phyloP scores from a whole-genome alignment of 345 rosid genomes.

The Hibiscus mutabilis region DNA sequence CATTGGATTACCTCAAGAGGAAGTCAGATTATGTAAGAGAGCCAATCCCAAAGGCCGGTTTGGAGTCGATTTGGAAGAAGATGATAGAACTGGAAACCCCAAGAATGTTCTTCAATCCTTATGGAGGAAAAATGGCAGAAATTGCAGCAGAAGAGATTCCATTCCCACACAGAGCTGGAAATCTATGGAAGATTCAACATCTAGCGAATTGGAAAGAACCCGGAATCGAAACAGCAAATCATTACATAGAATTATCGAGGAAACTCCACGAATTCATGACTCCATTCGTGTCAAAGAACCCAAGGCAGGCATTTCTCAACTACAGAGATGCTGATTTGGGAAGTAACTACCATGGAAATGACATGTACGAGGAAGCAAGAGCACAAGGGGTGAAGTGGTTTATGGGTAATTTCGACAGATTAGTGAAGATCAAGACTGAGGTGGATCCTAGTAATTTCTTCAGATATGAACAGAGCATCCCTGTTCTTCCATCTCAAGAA shows the following conservation, averaged over 20 bases:
- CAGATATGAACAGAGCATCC: not conserved
- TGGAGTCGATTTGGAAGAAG: not conserved
- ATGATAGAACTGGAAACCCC: not conserved
- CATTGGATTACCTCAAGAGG: not conserved
- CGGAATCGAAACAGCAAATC: not conserved
- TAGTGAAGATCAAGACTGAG: not conserved
- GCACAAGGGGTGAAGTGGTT: not conserved
- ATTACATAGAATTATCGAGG: not conserved
- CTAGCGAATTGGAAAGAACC: not conserved
- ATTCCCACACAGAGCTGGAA: not conserved
- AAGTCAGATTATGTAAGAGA: not conserved
- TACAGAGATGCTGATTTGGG: not conserved
- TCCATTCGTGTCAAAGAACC: not conserved
- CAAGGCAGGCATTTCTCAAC: not conserved
- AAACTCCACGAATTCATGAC: not conserved
- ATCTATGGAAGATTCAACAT: not conserved
- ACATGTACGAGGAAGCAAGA: not conserved
- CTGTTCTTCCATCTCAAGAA: not conserved
- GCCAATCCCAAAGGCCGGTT: not conserved
- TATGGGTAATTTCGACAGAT: not conserved
- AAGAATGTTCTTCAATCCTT: not conserved
- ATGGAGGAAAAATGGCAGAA: conserved; percentile 1
- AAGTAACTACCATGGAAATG: not conserved
- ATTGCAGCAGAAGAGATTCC: not conserved
- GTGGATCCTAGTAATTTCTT: conserved; percentile 2